Base-by-base conservation (phyloP, 352 stramenopile genomes). In the Pythium sukuiense region DNA sequence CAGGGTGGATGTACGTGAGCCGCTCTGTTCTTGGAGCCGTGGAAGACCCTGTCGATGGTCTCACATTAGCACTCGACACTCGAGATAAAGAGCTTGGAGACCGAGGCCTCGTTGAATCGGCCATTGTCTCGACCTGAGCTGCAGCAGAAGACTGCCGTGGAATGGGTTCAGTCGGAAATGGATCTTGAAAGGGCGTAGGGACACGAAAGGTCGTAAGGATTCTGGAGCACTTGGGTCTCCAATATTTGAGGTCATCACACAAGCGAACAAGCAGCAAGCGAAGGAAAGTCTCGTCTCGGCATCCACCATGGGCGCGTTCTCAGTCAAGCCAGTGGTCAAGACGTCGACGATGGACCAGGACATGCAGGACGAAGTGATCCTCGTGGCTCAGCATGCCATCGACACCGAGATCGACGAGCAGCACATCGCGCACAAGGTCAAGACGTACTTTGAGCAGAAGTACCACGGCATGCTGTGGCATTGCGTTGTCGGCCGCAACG, bases 401-500 rank as follows among this genome's bases (percentile, higher is more conserved):
- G 81, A 90, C 65, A 87, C 81, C 8, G 85, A 93, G 71, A 79
- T 76, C 39, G 85, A 90, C 68, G 87, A 95, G 69, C 85, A 97
- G 65, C 83, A 96, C 50, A 96, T 98, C 59, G 92, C 93, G 33
- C 89, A 90, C 54, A 90, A 92, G 61, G 85, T 98, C 49, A 97
- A 97, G 71, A 85, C 87, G 59, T 81, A 96, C 58, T 98, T 98
- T 66, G 93, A 98, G 80, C 82, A 94, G 61, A 95, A 96, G 70
- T 96, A 97, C 69, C 85, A 93, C 69, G 87, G 87, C 9, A 80
- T 94, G 63, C 72, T 94, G 30, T 98, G 94, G 94, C 94, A 98
- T 77, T 98, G 94, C 79, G 97, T 96, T 67, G 92, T 98, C 46
- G 94, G 94, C 2, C 77, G 93, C 67, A 98, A 98, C 72, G 94